Conservation (phyloP, 306 rosid species). For the Sechiopsis laciniata region DNA sequence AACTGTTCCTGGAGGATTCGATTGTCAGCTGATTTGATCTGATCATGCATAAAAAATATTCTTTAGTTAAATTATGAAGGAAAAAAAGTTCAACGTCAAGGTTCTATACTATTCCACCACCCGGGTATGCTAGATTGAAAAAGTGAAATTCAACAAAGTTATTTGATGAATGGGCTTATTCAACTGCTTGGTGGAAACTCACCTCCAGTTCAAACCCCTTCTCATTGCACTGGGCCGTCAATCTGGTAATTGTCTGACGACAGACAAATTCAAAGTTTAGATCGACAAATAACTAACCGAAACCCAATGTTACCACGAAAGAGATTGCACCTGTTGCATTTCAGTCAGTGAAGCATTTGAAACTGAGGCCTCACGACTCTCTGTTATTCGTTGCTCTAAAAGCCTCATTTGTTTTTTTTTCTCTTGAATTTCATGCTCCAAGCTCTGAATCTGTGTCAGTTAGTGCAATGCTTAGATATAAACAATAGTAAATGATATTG, state of each 20-base stretch:
- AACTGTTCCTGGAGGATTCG: slow-evolving; percentile 95
- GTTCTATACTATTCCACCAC: not conserved
- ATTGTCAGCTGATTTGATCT: slow-evolving; percentile 96
- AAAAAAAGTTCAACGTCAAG: not conserved
- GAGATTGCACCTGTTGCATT: slow-evolving; percentile 84
- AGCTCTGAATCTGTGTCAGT: slow-evolving; percentile 56
- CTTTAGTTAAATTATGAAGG: not conserved
- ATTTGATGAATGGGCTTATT: slow-evolving; percentile 16
- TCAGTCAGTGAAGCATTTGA: slow-evolving; percentile 76
- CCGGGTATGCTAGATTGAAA: not conserved
- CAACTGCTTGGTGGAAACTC: slow-evolving; percentile 25
- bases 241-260: slow-evolving; percentile 65
- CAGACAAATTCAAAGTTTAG: slow-evolving; percentile 18
- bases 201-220: slow-evolving; percentile 98
- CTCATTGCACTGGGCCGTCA: slow-evolving; percentile 85
- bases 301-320: slow-evolving; percentile 12
- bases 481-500: not conserved
- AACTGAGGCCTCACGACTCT: slow-evolving; percentile 79
- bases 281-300: slow-evolving; percentile 7
- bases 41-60: slow-evolving; percentile 18
- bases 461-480: not conserved
- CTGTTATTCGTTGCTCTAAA: slow-evolving; percentile 77
- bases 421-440: slow-evolving; percentile 90
- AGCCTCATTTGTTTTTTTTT: slow-evolving; percentile 81
- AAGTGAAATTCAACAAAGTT: not conserved